A percentile compares a stretch with the other conserved stretches of the same genome.
phyloP scores from a whole-genome alignment of 805 yeast genomes.

The Priceomyces medius region DNA sequence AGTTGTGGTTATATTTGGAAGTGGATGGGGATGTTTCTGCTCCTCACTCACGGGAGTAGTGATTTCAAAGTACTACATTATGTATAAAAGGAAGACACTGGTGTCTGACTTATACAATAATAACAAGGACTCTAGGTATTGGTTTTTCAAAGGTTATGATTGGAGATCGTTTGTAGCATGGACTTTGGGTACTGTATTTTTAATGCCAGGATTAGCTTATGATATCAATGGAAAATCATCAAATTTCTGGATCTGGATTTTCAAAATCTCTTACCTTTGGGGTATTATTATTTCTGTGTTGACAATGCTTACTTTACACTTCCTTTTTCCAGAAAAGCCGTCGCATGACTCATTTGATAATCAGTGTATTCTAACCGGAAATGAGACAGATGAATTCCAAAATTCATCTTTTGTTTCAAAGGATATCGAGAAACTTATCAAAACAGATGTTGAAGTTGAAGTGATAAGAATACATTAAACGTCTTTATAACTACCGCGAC shows the following conservation, averaged over 20 bases:
- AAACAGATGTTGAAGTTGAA: too few species aligned
- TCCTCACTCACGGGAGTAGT: conserved; percentile 82
- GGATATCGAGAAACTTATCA: too few species aligned
- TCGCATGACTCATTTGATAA: too few species aligned
- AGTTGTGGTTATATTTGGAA: conserved; percentile 73
- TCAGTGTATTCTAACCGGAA: too few species aligned
- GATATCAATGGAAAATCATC: conserved; percentile 8
- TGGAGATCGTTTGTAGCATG: conserved; percentile 22
- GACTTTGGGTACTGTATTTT: conserved; percentile 16
- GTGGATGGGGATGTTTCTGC: conserved; percentile 80
- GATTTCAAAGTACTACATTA: conserved; percentile 56
- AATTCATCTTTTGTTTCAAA: too few species aligned
- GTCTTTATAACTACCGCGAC: too few species aligned
- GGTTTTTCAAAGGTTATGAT: conserved; percentile 19
- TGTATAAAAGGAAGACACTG: conserved; percentile 15
- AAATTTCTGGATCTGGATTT: conserved; percentile 16
- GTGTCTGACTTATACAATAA: conserved; percentile 13
- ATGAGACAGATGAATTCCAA: too few species aligned
- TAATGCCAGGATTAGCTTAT: conserved; percentile 22
- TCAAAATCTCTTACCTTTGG: conserved; percentile 15
- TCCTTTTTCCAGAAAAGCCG: conserved; percentile 13
- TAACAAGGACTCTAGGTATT: conserved; percentile 12
- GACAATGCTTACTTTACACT: conserved; percentile 5
- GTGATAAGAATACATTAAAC: too few species aligned
- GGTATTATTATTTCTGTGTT: conserved; percentile 12